These are phyloP conservation scores for Blechomonas ayalai DNA, from an alignment of 208 protist species.

Conservation along the genomic window DNA sequence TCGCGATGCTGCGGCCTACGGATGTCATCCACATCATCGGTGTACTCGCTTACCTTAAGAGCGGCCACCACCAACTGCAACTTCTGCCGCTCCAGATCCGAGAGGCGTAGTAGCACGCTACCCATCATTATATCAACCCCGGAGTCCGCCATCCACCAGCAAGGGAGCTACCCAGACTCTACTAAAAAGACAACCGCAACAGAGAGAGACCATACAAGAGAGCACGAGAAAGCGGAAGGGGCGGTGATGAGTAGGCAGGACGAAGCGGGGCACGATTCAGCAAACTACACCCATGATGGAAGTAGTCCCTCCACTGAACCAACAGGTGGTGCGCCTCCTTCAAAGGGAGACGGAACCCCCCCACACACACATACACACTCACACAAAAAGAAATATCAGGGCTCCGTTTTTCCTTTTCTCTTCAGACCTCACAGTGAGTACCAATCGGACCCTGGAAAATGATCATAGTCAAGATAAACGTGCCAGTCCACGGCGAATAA, in stretches of 20 bases:
- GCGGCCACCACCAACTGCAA: slow-evolving; percentile 81
- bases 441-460: too few relatives aligned
- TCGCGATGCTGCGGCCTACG: slow-evolving; percentile 42
- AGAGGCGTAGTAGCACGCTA: slow-evolving; percentile 43
- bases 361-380: too few relatives aligned
- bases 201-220: too few relatives aligned
- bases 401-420: slow-evolving; percentile 7
- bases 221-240: background rate
- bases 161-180: too few relatives aligned
- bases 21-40: slow-evolving; percentile 82
- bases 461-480: slow-evolving; percentile 1
- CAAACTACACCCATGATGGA: too few relatives aligned
- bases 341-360: too few relatives aligned
- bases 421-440: background rate
- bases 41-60: slow-evolving; percentile 87
- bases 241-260: background rate
- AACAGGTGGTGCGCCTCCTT: too few relatives aligned
- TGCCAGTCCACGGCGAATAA: slow-evolving; percentile 1
- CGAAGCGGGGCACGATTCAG: background rate
- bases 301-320: too few relatives aligned
- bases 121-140: too few relatives aligned
- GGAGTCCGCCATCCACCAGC: too few relatives aligned
- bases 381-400: too few relatives aligned
- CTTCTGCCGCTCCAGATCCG: slow-evolving; percentile 70
- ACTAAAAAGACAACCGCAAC: too few relatives aligned